These are phyloP conservation scores for Penicillium sp. DNA, from an alignment of 2,329 filamentous ascomycete genomes.

Conservation along the genomic window DNA sequence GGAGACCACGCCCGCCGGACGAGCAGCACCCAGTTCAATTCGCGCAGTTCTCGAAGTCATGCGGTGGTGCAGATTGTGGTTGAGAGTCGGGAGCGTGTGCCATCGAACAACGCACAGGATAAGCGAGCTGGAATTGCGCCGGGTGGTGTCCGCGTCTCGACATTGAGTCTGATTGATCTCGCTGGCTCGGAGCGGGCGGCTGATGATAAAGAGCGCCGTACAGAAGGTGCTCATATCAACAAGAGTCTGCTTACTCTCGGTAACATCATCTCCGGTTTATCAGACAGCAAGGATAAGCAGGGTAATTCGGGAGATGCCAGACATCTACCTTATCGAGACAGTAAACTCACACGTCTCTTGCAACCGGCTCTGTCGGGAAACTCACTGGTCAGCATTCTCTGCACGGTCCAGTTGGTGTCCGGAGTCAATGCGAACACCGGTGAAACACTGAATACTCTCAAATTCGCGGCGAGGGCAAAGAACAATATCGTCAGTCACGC, in stretches of 20 bases:
- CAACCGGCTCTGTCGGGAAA: constrained; percentile 92
- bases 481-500: constrained; percentile 98
- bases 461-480: constrained; percentile 94
- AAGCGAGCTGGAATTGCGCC: constrained; percentile 74
- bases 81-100: constrained; percentile 86
- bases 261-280: constrained; percentile 92
- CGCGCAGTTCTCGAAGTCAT: constrained; percentile 94
- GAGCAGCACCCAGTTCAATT: constrained; percentile 95
- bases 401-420: constrained; percentile 87
- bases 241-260: constrained; percentile 94
- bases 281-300: constrained; percentile 83
- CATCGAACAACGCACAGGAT: constrained; percentile 58
- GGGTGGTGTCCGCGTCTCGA: constrained; percentile 92
- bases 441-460: constrained; percentile 93
- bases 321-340: constrained; percentile 95
- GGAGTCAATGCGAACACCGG: constrained; percentile 74
- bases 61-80: constrained; percentile 98
- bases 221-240: constrained; percentile 97
- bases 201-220: constrained; percentile 89
- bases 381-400: constrained; percentile 95
- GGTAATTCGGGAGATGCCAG: constrained; percentile 74
- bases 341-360: constrained; percentile 90
- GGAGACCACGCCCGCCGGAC: constrained; percentile 90
- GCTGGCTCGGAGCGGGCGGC: constrained; percentile 96
- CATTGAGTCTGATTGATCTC: constrained; percentile 91